phyloP scores from a whole-genome alignment of 140 eudicot species.

The Cichorium intybus region DNA sequence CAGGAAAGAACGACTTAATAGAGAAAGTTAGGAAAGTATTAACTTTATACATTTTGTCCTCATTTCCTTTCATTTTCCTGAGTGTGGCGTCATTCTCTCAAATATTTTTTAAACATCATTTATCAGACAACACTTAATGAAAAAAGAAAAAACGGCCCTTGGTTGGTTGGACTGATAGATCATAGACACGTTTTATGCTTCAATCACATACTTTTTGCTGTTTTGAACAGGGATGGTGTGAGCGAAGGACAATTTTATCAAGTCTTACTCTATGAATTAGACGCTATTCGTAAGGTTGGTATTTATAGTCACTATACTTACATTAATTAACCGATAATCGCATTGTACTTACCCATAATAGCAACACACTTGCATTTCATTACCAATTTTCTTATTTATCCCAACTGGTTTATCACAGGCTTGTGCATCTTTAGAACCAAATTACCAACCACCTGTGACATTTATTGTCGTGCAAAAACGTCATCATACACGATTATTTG shows the following conservation, averaged over 20 bases:
- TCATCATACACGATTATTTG: conserved; percentile 76
- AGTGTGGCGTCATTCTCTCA: too few species aligned
- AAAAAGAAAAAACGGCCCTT: too few species aligned
- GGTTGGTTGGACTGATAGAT: too few species aligned
- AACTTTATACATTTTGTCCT: too few species aligned
- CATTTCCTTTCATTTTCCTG: too few species aligned
- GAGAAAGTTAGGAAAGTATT: too few species aligned
- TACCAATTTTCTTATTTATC: too few species aligned
- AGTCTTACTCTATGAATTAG: conserved; percentile 82
- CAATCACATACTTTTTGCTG: neutral
- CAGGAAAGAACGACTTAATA: too few species aligned
- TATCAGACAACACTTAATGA: too few species aligned
- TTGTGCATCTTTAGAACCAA: conserved; percentile 87
- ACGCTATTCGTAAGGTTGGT: conserved; percentile 86
- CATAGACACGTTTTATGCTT: too few species aligned
- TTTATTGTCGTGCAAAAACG: conserved; percentile 31
- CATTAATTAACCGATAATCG: neutral
- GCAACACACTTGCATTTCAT: too few species aligned
- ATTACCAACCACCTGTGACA: conserved; percentile 93
- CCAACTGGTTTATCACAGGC: conserved; percentile 61
- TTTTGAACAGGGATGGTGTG: conserved; percentile 73
- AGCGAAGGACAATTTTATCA: conserved; percentile 95
- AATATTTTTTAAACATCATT: too few species aligned
- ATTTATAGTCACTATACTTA: neutral
- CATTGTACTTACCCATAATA: neutral